These are phyloP conservation scores for Podosphaera xanthii DNA, from an alignment of 2,329 filamentous ascomycete genomes.

Conservation along the genomic window DNA sequence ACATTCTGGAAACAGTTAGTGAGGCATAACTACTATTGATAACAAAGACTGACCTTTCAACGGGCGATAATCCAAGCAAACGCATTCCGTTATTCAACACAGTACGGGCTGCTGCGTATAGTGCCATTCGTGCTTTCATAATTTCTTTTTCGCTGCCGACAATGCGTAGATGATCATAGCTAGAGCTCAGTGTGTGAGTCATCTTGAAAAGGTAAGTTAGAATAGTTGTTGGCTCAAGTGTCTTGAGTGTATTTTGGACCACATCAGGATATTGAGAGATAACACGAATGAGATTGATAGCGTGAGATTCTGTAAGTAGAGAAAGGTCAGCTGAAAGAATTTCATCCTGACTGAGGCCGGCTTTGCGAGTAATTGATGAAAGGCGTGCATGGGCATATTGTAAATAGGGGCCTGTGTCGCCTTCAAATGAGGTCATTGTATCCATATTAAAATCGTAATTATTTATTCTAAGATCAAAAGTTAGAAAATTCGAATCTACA, in stretches of 20 bases:
- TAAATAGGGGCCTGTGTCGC: slow-evolving; percentile 65
- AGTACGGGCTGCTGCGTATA: slow-evolving; percentile 54
- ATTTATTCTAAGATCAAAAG: slow-evolving; percentile 25
- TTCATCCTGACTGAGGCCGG: slow-evolving; percentile 29
- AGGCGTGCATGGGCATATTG: slow-evolving; percentile 65
- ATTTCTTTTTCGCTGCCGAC: slow-evolving; percentile 56
- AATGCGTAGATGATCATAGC: slow-evolving; percentile 63
- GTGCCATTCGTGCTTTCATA: slow-evolving; percentile 47
- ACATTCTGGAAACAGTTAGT: background rate
- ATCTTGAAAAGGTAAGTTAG: slow-evolving; percentile 62
- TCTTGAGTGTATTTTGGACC: slow-evolving; percentile 63
- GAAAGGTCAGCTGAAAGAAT: slow-evolving; percentile 40
- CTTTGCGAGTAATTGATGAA: slow-evolving; percentile 36
- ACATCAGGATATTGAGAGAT: slow-evolving; percentile 74
- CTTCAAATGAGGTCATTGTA: slow-evolving; percentile 64
- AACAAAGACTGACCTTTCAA: slow-evolving; percentile 25
- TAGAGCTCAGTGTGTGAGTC: slow-evolving; percentile 57
- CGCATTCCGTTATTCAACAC: slow-evolving; percentile 69
- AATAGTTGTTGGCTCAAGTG: slow-evolving; percentile 49
- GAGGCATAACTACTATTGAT: background rate
- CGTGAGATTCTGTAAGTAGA: slow-evolving; percentile 49
- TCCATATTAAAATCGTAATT: slow-evolving; percentile 58
- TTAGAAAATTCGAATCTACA: background rate
- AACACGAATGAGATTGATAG: slow-evolving; percentile 47
- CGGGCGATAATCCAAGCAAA: slow-evolving; percentile 53